Base-by-base conservation (phyloP, 257 asterid species). In the Echites panduratus region DNA sequence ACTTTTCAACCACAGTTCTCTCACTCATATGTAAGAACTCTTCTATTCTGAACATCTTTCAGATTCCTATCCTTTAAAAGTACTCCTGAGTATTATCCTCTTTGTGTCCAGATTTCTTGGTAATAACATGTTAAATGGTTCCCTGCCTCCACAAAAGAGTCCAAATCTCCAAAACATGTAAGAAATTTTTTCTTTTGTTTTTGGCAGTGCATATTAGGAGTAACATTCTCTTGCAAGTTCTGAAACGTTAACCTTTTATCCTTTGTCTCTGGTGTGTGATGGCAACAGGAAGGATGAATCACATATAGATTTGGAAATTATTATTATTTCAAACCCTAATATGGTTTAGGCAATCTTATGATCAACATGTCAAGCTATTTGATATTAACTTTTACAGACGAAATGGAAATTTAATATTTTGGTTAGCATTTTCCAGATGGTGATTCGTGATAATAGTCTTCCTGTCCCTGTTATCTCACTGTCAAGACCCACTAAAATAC, bases 71-170 rank as follows among this genome's bases (percentile, higher is more conserved):
- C 41, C 43, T 44, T 57, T 65, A 38, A 27, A 3, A 40, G 12
- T 14, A 53, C 22, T 49, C 7, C 13, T 61, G 50, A 47, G 56
- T 32, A 32, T 4, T 27, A 32, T 11, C 41, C 26, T 22, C 76
- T 29, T 61, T 53, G 49, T 69, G 72, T 73, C 81, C 86, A 92
- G 98, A 82, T 92, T 86, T 85, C 98, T 92, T 7, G 98, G 98
- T 32, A 32, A 32, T 32, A 32, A 32, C 87, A 81, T 68, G 77
- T 71, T 92, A 70, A 83, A 84, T 64, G 96, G 95, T 26, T 50
- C 77, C 35, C 38, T 32, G 38, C 38, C 38, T 32, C 38, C 38
- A 32, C 84, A 47, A 70, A 89, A 82, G 86, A 76, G 66, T 76
- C 26, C 76, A 47, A 14, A 44, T 66, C 95, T 92, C 73, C 82